Base-by-base conservation (phyloP, 2,329 filamentous ascomycete species). In the Pseudopithomyces chartarum region DNA sequence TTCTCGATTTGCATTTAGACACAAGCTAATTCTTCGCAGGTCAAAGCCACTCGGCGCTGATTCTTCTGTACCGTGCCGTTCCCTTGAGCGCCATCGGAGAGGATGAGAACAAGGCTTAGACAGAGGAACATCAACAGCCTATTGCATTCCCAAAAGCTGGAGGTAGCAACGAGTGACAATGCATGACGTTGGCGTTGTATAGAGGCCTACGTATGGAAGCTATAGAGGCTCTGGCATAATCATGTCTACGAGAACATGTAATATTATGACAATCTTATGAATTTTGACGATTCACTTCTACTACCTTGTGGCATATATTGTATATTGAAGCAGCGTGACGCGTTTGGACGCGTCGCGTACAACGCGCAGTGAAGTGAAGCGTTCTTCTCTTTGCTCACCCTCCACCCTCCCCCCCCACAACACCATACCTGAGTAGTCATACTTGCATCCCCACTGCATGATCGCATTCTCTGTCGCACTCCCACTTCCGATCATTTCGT, bases 21-120 rank as follows among this genome's bases (percentile, higher is more conserved):
- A 15, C 38, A 17, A 44, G 56, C 61, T 69, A 58, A 74, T 55
- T 54, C 36, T 40, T 15, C 22, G 11, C 53, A 81, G 82, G 82
- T 63, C 91, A 95, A 78, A 90, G 87, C 52, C 91, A 95, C 76
- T 92, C 90, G 49, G 91, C 91, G 26, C 83, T 95, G 46, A 92
- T 95, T 60, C 79, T 93, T 40, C 82, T 95, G 23, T 95, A 95
- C 79, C 85, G 85, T 64, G 89, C 90, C 7, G 88, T 93, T 57
- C 84, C 88, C 26, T 79, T 93, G 58, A 88, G 89, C 8, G 79
- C 79, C 7, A 79, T 84, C 29, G 86, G 78, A 29, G 86, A 78
- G 57, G 74, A 76, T 40, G 71, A 73, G 13, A 66, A 63, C 56
- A 73, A 74, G 65, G 59, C 68, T 46, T 73, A 68, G 33, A 54